phyloP scores from a whole-genome alignment of 345 rosid genomes.

The Arabidopsis suecica region DNA sequence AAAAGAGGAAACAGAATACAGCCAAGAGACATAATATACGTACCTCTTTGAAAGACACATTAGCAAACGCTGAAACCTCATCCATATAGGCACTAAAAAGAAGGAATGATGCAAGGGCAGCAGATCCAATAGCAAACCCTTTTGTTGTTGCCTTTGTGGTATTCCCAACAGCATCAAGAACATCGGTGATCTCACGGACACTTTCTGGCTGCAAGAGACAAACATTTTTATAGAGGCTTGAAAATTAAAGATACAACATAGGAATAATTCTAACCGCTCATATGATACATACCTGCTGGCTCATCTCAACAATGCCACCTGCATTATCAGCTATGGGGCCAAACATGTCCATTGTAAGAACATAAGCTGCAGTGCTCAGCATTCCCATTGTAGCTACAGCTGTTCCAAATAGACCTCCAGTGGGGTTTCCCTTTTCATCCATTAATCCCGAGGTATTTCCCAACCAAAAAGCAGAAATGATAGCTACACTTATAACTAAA shows the following conservation, averaged over 20 bases:
- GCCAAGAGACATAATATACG: background rate
- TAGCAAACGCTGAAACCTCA: slow-evolving; percentile 90
- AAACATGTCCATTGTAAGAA: slow-evolving; percentile 99
- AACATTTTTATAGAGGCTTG: background rate
- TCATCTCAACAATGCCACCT: slow-evolving; percentile 99
- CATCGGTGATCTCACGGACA: slow-evolving; percentile 94
- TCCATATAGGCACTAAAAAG: slow-evolving; percentile 99
- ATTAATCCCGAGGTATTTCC: slow-evolving; percentile 88
- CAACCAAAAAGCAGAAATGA: slow-evolving; percentile 87
- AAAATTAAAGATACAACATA: background rate
- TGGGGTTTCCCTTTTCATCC: slow-evolving; percentile 81
- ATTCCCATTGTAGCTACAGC: slow-evolving; percentile 99
- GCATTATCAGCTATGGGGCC: slow-evolving; percentile 99
- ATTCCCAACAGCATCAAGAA: slow-evolving; percentile 98
- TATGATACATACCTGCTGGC: slow-evolving; percentile 76
- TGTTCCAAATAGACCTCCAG: slow-evolving; percentile 95
- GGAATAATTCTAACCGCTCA: background rate
- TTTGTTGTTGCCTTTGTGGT: slow-evolving; percentile 99
- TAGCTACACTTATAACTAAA: slow-evolving; percentile 80
- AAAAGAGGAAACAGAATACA: slow-evolving; percentile 6
- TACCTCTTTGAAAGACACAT: slow-evolving; percentile 79
- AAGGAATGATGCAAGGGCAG: slow-evolving; percentile 98
- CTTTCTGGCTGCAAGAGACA: slow-evolving; percentile 77
- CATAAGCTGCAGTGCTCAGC: slow-evolving; percentile 98
- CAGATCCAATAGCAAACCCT: slow-evolving; percentile 99